These are phyloP conservation scores for Mycena latifolia DNA, from an alignment of 768 basidiomycete species.

Conservation along the genomic window DNA sequence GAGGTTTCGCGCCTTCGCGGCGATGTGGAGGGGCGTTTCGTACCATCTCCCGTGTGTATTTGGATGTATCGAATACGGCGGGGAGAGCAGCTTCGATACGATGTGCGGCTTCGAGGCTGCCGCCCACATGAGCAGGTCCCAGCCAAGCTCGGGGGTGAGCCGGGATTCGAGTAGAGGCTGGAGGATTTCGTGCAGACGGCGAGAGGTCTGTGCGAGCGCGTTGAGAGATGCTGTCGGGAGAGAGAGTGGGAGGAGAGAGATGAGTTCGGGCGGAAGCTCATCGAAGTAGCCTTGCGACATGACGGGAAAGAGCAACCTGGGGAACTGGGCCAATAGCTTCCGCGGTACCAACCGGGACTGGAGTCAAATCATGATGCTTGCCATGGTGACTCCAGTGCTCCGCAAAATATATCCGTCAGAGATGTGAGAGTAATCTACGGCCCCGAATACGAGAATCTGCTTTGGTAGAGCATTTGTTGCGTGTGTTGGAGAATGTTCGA, in stretches of 20 bases:
- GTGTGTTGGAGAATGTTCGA: no score
- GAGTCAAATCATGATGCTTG: no score
- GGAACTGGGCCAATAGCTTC: no score
- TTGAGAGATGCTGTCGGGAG: conserved; percentile 14
- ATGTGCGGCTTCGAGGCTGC: conserved; percentile 17
- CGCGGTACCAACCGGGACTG: no score
- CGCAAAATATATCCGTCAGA: no score
- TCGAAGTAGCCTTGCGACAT: not conserved
- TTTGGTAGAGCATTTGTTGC: no score
- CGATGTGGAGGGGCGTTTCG: conserved; percentile 9
- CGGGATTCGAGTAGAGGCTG: conserved; percentile 20
- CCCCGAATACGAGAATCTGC: no score
- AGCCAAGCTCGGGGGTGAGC: conserved; percentile 9
- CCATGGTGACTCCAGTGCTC: no score
- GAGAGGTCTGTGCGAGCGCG: not conserved
- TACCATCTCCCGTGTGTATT: not conserved
- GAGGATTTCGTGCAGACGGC: conserved; percentile 8
- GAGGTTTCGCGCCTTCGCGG: conserved; percentile 4
- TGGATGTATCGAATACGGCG: conserved; percentile 1
- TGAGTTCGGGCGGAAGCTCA: conserved; percentile 13
- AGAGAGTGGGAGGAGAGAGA: not conserved
- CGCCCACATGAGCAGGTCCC: conserved; percentile 5
- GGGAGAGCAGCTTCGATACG: conserved; percentile 14
- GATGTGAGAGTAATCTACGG: no score
- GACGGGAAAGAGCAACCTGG: no score